Conservation (phyloP, 2,329 filamentous ascomycete species). For the Geosmithia morbida region DNA sequence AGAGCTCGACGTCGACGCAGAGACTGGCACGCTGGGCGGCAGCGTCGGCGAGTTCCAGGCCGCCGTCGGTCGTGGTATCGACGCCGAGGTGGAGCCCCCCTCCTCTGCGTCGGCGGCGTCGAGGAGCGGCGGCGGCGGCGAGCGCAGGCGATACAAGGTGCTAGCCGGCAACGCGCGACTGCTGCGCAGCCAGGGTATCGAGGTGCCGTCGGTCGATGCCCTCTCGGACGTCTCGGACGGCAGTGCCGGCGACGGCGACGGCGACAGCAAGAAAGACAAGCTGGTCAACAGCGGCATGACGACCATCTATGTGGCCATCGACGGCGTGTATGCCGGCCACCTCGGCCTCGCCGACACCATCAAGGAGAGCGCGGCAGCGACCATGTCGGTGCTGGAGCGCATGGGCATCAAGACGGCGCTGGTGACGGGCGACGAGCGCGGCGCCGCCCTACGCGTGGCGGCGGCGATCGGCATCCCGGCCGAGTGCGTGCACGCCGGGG, state of each 20-base stretch:
- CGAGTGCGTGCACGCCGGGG: constrained; percentile 55
- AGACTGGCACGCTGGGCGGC: constrained; percentile 65
- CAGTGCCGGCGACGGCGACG: too few relatives aligned
- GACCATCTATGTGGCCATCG: constrained; percentile 81
- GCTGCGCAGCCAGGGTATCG: constrained; percentile 55
- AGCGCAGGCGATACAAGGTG: constrained; percentile 53
- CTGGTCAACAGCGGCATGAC: too few relatives aligned
- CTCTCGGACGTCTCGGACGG: too few relatives aligned
- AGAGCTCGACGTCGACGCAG: constrained; percentile 56
- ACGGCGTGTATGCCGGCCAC: constrained; percentile 65
- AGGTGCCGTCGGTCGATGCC: too few relatives aligned
- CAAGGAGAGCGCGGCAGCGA: constrained; percentile 71
- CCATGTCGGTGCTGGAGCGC: constrained; percentile 65
- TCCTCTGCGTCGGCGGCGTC: constrained; percentile 45
- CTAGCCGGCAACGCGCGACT: constrained; percentile 72
- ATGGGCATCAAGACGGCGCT: constrained; percentile 84
- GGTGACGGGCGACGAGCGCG: constrained; percentile 81
- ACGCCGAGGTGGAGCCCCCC: constrained; percentile 66
- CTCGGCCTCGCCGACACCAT: constrained; percentile 80
- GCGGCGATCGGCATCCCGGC: constrained; percentile 64
- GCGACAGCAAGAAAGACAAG: constrained; percentile 33
- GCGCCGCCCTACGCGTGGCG: constrained; percentile 75
- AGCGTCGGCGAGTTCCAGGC: constrained; percentile 75
- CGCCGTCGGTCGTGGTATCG: constrained; percentile 72
- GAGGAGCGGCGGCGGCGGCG: too few relatives aligned